Evolutionary conservation across 1,284 basidiomycete species (phyloP).

Genomic region (Rhodotorula sp.): DNA sequence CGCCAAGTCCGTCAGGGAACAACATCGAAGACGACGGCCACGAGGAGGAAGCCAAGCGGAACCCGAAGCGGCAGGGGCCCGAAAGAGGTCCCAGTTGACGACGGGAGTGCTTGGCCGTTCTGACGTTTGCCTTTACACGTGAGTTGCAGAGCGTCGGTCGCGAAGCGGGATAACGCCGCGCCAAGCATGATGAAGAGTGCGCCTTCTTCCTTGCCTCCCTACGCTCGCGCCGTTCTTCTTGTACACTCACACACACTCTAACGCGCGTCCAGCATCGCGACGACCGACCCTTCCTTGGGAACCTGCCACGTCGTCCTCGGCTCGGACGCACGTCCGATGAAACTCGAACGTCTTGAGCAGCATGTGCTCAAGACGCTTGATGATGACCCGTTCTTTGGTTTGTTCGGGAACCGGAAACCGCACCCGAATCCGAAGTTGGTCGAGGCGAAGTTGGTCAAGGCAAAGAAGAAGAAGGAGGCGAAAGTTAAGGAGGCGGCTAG

Average conservation of each 20-base stretch:
- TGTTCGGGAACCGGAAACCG: slow-evolving; percentile 60
- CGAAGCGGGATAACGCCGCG: slow-evolving; percentile 81
- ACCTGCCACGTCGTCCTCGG: slow-evolving; percentile 90
- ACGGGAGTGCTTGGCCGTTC: slow-evolving; percentile 78
- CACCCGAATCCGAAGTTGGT: no score
- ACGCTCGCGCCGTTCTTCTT: not conserved
- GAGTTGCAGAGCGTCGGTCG: slow-evolving; percentile 82
- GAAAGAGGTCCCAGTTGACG: slow-evolving; percentile 75
- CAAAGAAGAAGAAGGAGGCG: slow-evolving; percentile 74
- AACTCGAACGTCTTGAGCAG: slow-evolving; percentile 79
- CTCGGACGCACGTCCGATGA: slow-evolving; percentile 79
- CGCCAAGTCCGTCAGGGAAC: slow-evolving; percentile 6
- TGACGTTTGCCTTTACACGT: slow-evolving; percentile 93
- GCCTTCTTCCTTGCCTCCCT: slow-evolving; percentile 44
- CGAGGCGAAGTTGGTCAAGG: slow-evolving; percentile 30
- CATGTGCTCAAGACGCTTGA: slow-evolving; percentile 68
- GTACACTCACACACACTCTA: not conserved
- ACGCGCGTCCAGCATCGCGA: slow-evolving; percentile 62
- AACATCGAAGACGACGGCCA: slow-evolving; percentile 36
- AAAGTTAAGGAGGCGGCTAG: slow-evolving; percentile 64
- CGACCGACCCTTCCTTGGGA: slow-evolving; percentile 80
- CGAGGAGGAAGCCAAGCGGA: slow-evolving; percentile 44
- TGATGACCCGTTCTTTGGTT: slow-evolving; percentile 82
- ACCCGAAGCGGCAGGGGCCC: slow-evolving; percentile 56
- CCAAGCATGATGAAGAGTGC: slow-evolving; percentile 87